Base-by-base conservation (phyloP, 805 yeast species). In the Cyberlindnera bimundalis region DNA sequence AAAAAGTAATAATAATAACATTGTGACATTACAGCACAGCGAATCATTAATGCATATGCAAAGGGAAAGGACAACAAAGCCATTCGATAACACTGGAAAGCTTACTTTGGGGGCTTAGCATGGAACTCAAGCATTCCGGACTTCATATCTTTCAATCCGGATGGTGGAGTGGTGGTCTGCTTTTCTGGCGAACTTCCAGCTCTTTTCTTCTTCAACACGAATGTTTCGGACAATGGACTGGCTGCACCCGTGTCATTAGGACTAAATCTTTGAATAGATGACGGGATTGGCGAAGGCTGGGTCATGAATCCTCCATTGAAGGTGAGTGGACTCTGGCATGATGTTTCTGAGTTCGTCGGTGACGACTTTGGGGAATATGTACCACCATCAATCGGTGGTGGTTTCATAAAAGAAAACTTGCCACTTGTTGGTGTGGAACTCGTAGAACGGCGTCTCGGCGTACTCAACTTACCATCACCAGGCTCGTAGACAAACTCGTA, bases 401-500 rank as follows among this genome's bases (percentile, higher is more conserved):
- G 60, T 34, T 51, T 55, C 3, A 48, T 36, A 17, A 54, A 45
- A 11, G 46, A 28, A 21, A 55, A 46, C 36, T 47, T 48, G 6
- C 48, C 15, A 16, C 50, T 36, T 1, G 48, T 48, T 27, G 59
- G 55, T 0, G 58, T 50, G 18, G 52, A 40, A 6, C 44, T 34
- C 5, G 42, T 24, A 8, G 55, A 45, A 18, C 35, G 33, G 36
- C 53, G 50, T 41, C 55, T 50, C 20, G 54, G 50, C 1, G 46
- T 47, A 2, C 48, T 32, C 13, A 33, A 5, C 14, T 45, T 47
- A 16, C 42, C 43, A 33, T 28, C 45, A 28, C 53, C 53, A 23
- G 44, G 43, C 27, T 56, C 60, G 33, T 36, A 47, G 15, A 56
- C 55, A 46, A 56, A 56, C 33, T 56, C 59, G 25, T 42, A 56